Base-by-base conservation (phyloP, 2,329 filamentous ascomycete genomes). In the Epichloe typhina region DNA sequence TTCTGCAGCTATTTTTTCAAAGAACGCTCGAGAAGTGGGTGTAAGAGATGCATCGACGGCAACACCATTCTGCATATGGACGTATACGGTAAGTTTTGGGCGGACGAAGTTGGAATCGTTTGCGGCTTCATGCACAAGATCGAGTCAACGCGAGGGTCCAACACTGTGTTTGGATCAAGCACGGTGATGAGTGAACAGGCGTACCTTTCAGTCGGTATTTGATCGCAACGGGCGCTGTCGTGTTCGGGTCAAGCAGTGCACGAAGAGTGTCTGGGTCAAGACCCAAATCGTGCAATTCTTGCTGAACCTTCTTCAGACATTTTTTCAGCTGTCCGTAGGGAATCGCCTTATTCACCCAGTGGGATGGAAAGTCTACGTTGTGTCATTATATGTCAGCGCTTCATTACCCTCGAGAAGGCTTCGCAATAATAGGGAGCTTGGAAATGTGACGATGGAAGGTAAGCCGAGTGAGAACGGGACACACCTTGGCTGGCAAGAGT, bases 251-350 rank as follows among this genome's bases (percentile, higher is more conserved):
- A 50, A 86, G 72, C 31, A 93, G 73, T 52, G 78, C 76, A 45
- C 80, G 75, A 50, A 94, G 69, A 2, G 84, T 88, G 9, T 83
- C 75, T 4, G 79, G 77, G 56, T 87, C 84, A 33, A 94, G 77
- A 7, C 88, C 88, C 13, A 91, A 69, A 36, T 76, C 74, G 40
- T 74, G 69, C 49, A 95, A 74, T 69, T 95, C 87, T 48, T 72
- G 69, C 56, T 83, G 79, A 47, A 94, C 83, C 62, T 83, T 83
- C 63, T 90, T 91, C 62, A 95, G 83, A 67, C 86, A 87, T 70
- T 94, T 95, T 68, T 95, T 95, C 51, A 95, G 77, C 65, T 88
- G 80, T 43, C 83, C 78, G 64, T 95, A 95, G 3, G 86, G 87
- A 54, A 95, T 86, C 46, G 88, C 88, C 31, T 81, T 82, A 43